Evolutionary conservation across 169 alveolate species (phyloP).

Genomic region (Plasmodium coatneyi): DNA sequence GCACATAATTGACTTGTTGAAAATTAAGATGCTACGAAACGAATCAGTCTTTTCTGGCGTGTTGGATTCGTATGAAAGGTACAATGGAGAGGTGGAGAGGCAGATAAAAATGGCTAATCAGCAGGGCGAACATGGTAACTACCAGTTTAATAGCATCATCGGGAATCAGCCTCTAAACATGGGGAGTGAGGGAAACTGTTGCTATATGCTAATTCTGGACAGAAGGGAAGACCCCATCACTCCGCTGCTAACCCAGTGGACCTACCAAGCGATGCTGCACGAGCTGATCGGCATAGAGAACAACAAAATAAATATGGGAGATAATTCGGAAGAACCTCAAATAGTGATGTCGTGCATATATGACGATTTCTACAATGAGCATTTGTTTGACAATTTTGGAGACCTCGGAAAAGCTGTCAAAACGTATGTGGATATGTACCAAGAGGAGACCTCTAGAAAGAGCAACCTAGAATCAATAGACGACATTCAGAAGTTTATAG

Average conservation of each 20-base stretch:
- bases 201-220: slow-evolving; percentile 91
- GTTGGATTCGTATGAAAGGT: slow-evolving; percentile 74
- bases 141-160: slow-evolving; percentile 56
- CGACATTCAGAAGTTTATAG: slow-evolving; percentile 91
- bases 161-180: slow-evolving; percentile 24
- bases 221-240: slow-evolving; percentile 97
- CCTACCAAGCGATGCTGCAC: slow-evolving; percentile 97
- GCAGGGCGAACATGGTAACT: slow-evolving; percentile 58
- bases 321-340: slow-evolving; percentile 57
- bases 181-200: slow-evolving; percentile 71
- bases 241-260: slow-evolving; percentile 97
- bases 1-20: slow-evolving; percentile 35
- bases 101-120: slow-evolving; percentile 64
- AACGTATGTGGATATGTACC: slow-evolving; percentile 87
- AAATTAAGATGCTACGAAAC: slow-evolving; percentile 29
- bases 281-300: slow-evolving; percentile 92
- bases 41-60: slow-evolving; percentile 42
- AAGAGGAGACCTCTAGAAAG: slow-evolving; percentile 75
- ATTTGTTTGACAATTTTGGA: slow-evolving; percentile 93
- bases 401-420: slow-evolving; percentile 93
- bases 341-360: slow-evolving; percentile 83
- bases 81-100: slow-evolving; percentile 74
- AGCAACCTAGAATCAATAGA: slow-evolving; percentile 89
- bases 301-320: slow-evolving; percentile 88
- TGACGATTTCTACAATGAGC: slow-evolving; percentile 92